phyloP scores from a whole-genome alignment of 2,329 filamentous ascomycete genomes.

The Nigrospora osmanthi region DNA sequence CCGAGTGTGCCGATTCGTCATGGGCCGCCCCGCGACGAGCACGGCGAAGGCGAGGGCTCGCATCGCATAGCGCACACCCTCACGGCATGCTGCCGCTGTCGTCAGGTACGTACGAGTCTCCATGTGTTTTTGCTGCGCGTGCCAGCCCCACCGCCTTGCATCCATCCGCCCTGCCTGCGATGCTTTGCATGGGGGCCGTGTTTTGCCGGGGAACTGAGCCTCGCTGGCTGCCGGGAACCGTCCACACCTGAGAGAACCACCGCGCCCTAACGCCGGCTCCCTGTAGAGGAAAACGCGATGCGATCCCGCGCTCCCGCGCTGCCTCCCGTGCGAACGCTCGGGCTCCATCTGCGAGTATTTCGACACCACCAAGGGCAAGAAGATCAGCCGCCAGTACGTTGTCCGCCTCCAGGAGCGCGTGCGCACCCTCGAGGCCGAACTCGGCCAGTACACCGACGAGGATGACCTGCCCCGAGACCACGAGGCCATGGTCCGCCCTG shows the following conservation, averaged over 20 bases:
- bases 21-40: constrained; percentile 27
- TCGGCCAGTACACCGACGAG: constrained; percentile 71
- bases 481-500: constrained; percentile 81
- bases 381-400: constrained; percentile 86
- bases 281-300: constrained; percentile 87
- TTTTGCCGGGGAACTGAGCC: too few relatives aligned
- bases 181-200: too few relatives aligned
- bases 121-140: neutral
- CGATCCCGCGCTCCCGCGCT: constrained; percentile 85
- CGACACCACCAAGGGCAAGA: constrained; percentile 78
- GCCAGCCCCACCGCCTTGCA: neutral
- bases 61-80: constrained; percentile 69
- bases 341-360: constrained; percentile 93
- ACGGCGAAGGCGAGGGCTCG: constrained; percentile 41
- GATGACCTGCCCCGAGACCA: constrained; percentile 63
- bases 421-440: constrained; percentile 70
- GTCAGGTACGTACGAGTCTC: constrained; percentile 50
- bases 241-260: neutral
- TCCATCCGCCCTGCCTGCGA: neutral
- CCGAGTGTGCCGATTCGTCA: constrained; percentile 9
- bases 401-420: constrained; percentile 86
- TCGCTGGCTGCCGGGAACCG: neutral
- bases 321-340: constrained; percentile 85
- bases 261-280: constrained; percentile 2
- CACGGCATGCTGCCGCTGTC: constrained; percentile 72